A percentile compares a stretch with the other conserved stretches of the same genome.
Evolutionary conservation across 2,329 filamentous ascomycete genomes (phyloP).

Genomic region (Xylariaceae sp.): DNA sequence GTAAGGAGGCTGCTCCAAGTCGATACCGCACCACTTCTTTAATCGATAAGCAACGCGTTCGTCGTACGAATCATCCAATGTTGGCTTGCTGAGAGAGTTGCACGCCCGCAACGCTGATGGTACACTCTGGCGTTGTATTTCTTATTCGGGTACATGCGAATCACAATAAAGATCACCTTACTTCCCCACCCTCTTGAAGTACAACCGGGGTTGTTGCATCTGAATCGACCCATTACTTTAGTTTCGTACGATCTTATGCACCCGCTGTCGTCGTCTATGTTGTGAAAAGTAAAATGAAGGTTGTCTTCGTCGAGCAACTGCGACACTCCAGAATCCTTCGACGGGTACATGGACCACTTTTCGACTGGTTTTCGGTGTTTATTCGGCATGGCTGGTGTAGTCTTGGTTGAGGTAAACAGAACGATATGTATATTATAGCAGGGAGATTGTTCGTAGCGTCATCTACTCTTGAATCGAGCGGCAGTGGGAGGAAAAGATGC

Average conservation of each 20-base stretch:
- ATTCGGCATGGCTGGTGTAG: constrained; percentile 3
- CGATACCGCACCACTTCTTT: constrained; percentile 35
- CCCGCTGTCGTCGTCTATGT: constrained; percentile 1
- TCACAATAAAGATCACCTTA: constrained; percentile 12
- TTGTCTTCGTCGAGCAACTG: constrained; percentile 8
- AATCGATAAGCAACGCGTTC: constrained; percentile 37
- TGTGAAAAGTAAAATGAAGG: constrained; percentile 16
- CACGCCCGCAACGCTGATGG: constrained; percentile 35
- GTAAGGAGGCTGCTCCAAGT: constrained; percentile 9
- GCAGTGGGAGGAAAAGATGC: too few species aligned
- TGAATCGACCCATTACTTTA: constrained; percentile 29
- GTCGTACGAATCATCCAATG: constrained; percentile 32
- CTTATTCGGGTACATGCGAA: constrained; percentile 23
- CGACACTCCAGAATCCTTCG: constrained; percentile 10
- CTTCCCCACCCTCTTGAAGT: constrained; percentile 18
- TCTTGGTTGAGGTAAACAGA: too few species aligned
- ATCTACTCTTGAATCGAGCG: too few species aligned
- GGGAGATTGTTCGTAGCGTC: too few species aligned
- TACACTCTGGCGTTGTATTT: constrained; percentile 37
- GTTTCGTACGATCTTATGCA: background rate
- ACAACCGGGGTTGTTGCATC: constrained; percentile 21
- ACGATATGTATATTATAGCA: too few species aligned
- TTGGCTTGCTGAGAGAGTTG: constrained; percentile 24
- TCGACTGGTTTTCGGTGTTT: background rate
- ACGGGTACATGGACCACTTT: constrained; percentile 17